phyloP scores from a whole-genome alignment of 331 rosid genomes.

The Phaseolus coccineus region DNA sequence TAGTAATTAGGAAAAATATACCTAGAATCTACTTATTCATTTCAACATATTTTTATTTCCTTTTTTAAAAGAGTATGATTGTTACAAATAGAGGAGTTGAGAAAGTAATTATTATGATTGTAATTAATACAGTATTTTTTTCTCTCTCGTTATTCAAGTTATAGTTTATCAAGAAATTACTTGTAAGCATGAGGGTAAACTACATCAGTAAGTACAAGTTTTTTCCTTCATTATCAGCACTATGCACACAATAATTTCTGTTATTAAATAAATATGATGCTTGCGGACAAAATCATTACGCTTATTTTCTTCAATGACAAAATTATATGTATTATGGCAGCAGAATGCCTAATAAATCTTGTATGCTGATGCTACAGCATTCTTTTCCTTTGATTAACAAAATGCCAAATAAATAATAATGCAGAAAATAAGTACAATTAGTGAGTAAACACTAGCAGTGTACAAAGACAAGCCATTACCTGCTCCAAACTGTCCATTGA shows the following conservation, averaged over 20 bases:
- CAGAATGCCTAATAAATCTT: background rate
- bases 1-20: no score
- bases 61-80: no score
- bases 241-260: background rate
- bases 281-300: background rate
- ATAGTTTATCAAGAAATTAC: conserved; percentile 11
- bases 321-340: background rate
- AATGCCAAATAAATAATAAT: background rate
- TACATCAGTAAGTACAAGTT: background rate
- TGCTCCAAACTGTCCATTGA: conserved; percentile 96
- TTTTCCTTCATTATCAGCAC: background rate
- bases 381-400: no score
- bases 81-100: no score
- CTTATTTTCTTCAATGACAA: conserved; percentile 6
- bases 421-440: background rate
- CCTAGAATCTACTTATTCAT: no score
- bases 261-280: background rate
- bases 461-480: conserved; percentile 54
- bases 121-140: no score
- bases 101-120: no score
- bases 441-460: background rate
- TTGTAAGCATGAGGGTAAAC: background rate
- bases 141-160: no score
- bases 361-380: no score
- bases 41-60: no score